Evolutionary conservation across 768 basidiomycete species (phyloP).

Genomic region (Naganishia friedmannii): DNA sequence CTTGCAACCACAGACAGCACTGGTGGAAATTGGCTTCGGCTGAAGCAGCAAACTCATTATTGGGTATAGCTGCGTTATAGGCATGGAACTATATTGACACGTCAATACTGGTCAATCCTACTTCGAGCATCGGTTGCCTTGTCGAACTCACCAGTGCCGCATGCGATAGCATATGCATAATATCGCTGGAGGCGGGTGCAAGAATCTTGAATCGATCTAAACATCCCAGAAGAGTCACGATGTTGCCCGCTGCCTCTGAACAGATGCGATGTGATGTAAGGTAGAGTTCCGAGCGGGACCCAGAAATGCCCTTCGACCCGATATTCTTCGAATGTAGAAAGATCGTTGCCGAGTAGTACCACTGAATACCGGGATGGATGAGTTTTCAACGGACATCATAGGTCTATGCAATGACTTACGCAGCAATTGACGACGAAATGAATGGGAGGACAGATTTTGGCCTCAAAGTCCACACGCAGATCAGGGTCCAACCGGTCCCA

Average conservation of each 20-base stretch:
- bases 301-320: constrained; percentile 5
- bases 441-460: constrained; percentile 33
- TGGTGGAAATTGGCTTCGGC: constrained; percentile 40
- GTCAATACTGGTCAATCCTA: not conserved
- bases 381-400: not conserved
- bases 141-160: constrained; percentile 33
- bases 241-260: constrained; percentile 38
- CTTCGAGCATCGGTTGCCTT: not conserved
- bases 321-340: constrained; percentile 40
- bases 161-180: constrained; percentile 41
- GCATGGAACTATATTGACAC: constrained; percentile 35
- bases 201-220: constrained; percentile 37
- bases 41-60: constrained; percentile 30
- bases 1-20: constrained; percentile 43
- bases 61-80: constrained; percentile 37
- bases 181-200: constrained; percentile 37
- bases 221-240: constrained; percentile 35
- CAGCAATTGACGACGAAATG: constrained; percentile 39
- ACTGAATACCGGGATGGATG: constrained; percentile 27
- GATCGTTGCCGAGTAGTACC: constrained; percentile 41
- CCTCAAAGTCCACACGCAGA: constrained; percentile 29
- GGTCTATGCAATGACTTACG: constrained; percentile 32
- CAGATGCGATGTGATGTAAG: constrained; percentile 34
- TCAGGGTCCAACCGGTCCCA: constrained; percentile 25
- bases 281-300: constrained; percentile 25